Evolutionary conservation across 2,329 filamentous ascomycete species (phyloP).

Genomic region (Penicillium rolfsii): DNA sequence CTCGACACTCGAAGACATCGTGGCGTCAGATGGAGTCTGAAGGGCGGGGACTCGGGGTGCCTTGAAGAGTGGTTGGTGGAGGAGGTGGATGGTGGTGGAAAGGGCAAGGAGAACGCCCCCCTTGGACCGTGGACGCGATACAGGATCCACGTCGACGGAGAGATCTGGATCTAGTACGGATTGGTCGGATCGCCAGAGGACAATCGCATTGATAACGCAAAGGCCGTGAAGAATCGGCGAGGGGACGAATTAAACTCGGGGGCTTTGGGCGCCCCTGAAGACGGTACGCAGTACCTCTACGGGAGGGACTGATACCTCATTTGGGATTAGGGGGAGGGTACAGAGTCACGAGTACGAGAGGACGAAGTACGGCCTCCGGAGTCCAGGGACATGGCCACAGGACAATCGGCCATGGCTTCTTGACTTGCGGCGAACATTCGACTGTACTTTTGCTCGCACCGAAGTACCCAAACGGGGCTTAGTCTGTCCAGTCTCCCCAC

Average conservation of each 20-base stretch:
- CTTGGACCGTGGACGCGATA: not conserved
- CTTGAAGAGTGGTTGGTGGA: not conserved
- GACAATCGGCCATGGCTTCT: not conserved
- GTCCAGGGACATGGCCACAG: too few relatives aligned
- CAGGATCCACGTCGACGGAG: not conserved
- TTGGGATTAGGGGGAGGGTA: not conserved
- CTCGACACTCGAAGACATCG: not conserved
- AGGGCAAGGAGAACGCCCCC: not conserved
- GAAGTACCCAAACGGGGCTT: constrained; percentile 2
- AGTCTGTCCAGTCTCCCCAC: not conserved
- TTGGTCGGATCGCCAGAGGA: not conserved
- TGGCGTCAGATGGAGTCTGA: not conserved
- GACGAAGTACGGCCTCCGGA: too few relatives aligned
- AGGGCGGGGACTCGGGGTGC: not conserved
- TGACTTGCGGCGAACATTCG: not conserved
- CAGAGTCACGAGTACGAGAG: too few relatives aligned
- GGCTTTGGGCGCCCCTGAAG: not conserved
- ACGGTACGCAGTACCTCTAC: not conserved
- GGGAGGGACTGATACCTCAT: not conserved
- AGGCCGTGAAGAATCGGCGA: not conserved
- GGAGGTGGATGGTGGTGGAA: not conserved
- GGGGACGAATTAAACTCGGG: not conserved
- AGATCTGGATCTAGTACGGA: not conserved
- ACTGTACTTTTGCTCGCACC: constrained; percentile 3
- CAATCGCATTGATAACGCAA: not conserved